These are phyloP conservation scores for Phoma herbarum DNA, from an alignment of 2,329 filamentous ascomycete species.

Conservation along the genomic window DNA sequence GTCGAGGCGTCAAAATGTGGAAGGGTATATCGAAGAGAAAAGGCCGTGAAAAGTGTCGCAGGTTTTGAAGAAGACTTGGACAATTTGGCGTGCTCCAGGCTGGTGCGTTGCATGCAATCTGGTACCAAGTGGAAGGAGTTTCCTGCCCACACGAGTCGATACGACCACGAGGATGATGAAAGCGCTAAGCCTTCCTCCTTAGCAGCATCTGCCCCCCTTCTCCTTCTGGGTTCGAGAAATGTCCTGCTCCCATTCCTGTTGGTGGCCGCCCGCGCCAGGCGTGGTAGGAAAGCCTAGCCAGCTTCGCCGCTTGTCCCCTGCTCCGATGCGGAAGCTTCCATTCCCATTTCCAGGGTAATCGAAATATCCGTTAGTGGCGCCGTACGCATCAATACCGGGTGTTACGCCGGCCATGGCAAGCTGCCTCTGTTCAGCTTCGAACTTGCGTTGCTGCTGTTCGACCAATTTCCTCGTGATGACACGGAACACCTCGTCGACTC, in stretches of 20 bases:
- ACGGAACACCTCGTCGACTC: conserved; percentile 94
- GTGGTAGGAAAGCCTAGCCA: conserved; percentile 70
- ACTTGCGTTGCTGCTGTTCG: conserved; percentile 71
- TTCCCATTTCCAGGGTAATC: conserved; percentile 59
- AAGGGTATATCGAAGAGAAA: conserved; percentile 31
- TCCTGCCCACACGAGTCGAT: background rate
- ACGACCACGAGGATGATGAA: background rate
- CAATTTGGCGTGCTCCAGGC: background rate
- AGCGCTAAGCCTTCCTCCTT: conserved; percentile 3
- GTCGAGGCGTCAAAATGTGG: conserved; percentile 18
- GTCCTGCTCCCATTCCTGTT: conserved; percentile 48
- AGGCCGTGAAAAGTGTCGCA: conserved; percentile 2
- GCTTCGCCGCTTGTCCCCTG: conserved; percentile 70
- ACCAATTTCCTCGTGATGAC: conserved; percentile 85
- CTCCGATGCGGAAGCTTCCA: conserved; percentile 67
- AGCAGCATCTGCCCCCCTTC: conserved; percentile 50
- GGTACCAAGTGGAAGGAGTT: background rate
- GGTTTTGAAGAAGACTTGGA: background rate
- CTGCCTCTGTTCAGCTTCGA: conserved; percentile 60
- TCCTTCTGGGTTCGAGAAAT: conserved; percentile 41
- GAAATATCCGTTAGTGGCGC: conserved; percentile 56
- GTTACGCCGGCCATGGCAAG: conserved; percentile 56
- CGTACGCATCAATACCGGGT: conserved; percentile 50
- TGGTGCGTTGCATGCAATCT: background rate
- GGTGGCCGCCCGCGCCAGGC: conserved; percentile 44